Evolutionary conservation across 768 basidiomycete genomes (phyloP), one percentile per base, ranked within the genome.

Genomic region (Tephrocybe rancida): DNA sequence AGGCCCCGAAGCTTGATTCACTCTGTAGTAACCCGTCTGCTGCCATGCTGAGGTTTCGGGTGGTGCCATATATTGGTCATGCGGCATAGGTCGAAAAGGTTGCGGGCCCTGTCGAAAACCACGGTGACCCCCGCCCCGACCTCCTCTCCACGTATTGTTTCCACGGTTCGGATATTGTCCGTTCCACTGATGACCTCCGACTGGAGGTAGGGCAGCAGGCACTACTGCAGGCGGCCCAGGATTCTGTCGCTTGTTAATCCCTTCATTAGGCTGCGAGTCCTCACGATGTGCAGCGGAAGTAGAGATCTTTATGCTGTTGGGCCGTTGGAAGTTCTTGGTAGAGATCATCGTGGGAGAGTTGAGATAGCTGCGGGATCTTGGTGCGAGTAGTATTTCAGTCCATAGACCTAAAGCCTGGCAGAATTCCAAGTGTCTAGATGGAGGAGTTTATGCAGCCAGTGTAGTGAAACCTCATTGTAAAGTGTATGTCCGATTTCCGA

Each of bases 241-340:
- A 3, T 32, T 47, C 38, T 53, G 54, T 4, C 57, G 55, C 32
- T 63, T 61, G 39, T 58, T 52, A 2, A 63, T 55, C 2, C 44
- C 35, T 42, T 63, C 62, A 11, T 63, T 63, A 1, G 62, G 62
- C 29, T 63, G 62, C n/a, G 50, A 48, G 38, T 63, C 62, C 42
- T 63, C 62, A 3, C 52, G 52, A 44, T 60, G 59, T 2, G 26
- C 30, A 16, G 22, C 25, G 25, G 42, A 11, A 14, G 32, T 21
- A 7, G 9, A 18, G 5, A 18, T 19, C 3, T 32, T 11, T 38
- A 25, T 11, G 16, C 34, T 21, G n/a, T n/a, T n/a, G 14, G 50
- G 25, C 10, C 34, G 50, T 8, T 25, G 50, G 35, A 44, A 44
- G 34, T 42, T 37, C 14, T 42, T 30, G 8, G 38, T 27, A 19